Evolutionary conservation across 495 filamentous ascomycete genomes (phyloP), one percentile per base, ranked within the genome.

Genomic region (Cercophora sp.): DNA sequence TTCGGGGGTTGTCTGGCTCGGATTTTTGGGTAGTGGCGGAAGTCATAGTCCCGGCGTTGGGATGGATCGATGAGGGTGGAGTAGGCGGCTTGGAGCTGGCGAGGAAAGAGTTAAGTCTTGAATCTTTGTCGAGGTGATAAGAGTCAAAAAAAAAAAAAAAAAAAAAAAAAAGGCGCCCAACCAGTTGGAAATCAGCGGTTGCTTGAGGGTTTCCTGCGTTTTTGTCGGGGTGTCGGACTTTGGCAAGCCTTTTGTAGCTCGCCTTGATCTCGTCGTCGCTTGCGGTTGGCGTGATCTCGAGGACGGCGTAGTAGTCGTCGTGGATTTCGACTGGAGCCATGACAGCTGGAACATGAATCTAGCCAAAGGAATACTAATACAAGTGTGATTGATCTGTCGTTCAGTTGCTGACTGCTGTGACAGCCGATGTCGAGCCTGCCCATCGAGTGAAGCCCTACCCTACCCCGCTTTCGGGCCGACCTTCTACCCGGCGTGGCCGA

Each of bases 241-340:
- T 18, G 8, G 40, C 40, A 13, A 43, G 40, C 3, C 40, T 19
- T 43, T 43, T 43, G 40, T 43, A 43, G 40, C 20, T 43, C 40
- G 40, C 20, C 20, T 43, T 43, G 19, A 43, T 43, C 1, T 3
- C 40, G n/a, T 43, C 20, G 18, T 25, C 18, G 1, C 11, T 43
- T 13, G 40, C 37, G 15, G 40, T 25, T 23, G 8, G 15, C 2
- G 18, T 25, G 10, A 43, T 43, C 20, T 43, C 40, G 19, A 43
- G 40, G 4, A 43, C 20, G 10, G 40, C 40, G 40, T 43, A 43
- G 40, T 43, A 43, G 40, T 43, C 40, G 11, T 43, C 40, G 40
- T 5, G 8, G 10, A 25, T 25, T 25, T 24, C 15, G 20, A 43
- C 11, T 5, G 9, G 40, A 8, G 36, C 36, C 36, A 39, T 39